Evolutionary conservation across 306 rosid genomes (phyloP), one percentile per base, ranked within the genome.

Genomic region (Coriaria nepalensis): DNA sequence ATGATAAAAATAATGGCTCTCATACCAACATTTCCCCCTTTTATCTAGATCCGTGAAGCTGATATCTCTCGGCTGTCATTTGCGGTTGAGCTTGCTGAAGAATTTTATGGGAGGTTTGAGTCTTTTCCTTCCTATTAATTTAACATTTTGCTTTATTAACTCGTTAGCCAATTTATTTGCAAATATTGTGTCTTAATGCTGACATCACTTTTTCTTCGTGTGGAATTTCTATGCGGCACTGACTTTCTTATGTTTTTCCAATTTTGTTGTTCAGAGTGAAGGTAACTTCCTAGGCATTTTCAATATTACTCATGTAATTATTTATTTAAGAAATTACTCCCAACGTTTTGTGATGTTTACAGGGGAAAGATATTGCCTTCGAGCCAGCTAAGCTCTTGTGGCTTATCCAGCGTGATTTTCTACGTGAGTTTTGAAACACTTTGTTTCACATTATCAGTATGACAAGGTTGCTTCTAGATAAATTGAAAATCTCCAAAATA

Each of bases 81-180:
- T 79, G 98, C 98, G 32, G 94, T 90, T 55, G 95, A 90, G 72
- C 98, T 90, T 53, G 98, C 98, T 49, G 98, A 90, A 81, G 98
- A 90, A 67, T 90, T 90, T 64, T 85, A 85, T 58, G 95, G 95
- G 82, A 90, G 97, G 97, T 90, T 61, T 57, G 73, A 53, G 50
- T 52, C 65, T 64, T 43, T 41, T 42, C 45, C 35, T 53, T 59
- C 37, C 20, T 20, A 43, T 55, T 47, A 8, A 33, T 45, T 2
- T 47, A 32, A 15, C 49, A 40, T 5, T 42, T 37, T 15, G 4
- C 0, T 49, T 39, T 7, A 10, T 5, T n/a, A 5, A 6, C 37
- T 45, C 9, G 20, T 33, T 8, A 6, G 40, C 33, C 34, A 33
- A 5, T 5, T 41, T 34, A 6, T 43, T 43, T 13, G 12, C 14